These are phyloP conservation scores for Anethum foeniculum DNA, from an alignment of 140 eudicot genomes.

Conservation along the genomic window DNA sequence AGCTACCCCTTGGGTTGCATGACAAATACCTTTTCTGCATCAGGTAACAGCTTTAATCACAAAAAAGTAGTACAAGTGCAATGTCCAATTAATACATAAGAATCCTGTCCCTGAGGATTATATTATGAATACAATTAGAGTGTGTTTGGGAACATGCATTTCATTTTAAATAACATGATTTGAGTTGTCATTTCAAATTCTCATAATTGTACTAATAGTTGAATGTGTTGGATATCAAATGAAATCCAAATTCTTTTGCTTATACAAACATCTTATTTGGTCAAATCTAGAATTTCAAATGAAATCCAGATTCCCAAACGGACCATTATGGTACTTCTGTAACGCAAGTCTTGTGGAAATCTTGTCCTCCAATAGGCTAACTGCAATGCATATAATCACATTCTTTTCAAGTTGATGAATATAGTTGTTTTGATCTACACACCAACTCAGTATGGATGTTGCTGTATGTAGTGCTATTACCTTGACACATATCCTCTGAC, in stretches of 20 bases:
- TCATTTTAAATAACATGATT: no score
- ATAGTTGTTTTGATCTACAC: background rate
- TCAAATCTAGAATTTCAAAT: no score
- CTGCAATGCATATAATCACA: background rate
- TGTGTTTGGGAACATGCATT: no score
- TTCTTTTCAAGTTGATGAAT: background rate
- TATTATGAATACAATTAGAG: background rate
- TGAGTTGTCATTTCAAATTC: no score
- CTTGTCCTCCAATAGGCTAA: background rate
- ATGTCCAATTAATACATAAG: background rate
- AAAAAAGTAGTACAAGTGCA: background rate
- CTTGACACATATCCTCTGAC: background rate
- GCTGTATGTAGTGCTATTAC: background rate
- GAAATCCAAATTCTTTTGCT: no score
- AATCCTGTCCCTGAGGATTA: background rate
- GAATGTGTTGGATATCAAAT: no score
- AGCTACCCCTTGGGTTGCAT: slow-evolving; percentile 70
- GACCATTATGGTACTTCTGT: background rate
- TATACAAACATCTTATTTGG: no score
- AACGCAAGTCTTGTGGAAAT: background rate
- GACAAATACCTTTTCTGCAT: slow-evolving; percentile 79
- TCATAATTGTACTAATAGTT: no score
- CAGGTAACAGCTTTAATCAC: slow-evolving; percentile 39
- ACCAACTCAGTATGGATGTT: background rate
- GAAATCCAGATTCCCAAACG: no score